Conservation (phyloP, 192 early-diverging fungal genomes). For the Thamnidium elegans region DNA sequence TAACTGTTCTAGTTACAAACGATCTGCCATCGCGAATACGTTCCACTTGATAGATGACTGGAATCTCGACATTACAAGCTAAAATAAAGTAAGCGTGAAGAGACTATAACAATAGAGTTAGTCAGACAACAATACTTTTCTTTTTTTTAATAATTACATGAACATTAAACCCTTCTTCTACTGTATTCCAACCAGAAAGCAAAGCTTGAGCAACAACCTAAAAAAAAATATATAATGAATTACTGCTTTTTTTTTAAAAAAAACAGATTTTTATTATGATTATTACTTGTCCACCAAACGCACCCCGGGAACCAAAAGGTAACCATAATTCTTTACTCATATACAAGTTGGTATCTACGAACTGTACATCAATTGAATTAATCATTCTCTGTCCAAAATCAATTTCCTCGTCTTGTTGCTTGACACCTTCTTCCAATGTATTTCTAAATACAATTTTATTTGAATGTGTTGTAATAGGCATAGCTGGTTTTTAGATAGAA, state of each 20-base stretch:
- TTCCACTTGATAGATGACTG: conserved; percentile 78
- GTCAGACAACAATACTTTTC: background rate
- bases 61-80: conserved; percentile 68
- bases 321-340: conserved; percentile 74
- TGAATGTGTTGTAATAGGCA: background rate
- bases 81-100: conserved; percentile 88
- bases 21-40: conserved; percentile 66
- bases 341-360: conserved; percentile 73
- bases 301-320: conserved; percentile 77
- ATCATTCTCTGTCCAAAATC: conserved; percentile 20
- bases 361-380: conserved; percentile 46
- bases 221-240: conserved; percentile 3
- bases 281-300: conserved; percentile 70
- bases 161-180: conserved; percentile 57
- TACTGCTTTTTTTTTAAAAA: background rate
- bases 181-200: conserved; percentile 72
- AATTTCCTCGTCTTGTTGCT: background rate
- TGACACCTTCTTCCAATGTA: background rate
- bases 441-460: conserved; percentile 12
- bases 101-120: conserved; percentile 43
- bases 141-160: conserved; percentile 40
- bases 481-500: too few relatives aligned
- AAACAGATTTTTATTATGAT: too few relatives aligned
- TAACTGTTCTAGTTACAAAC: conserved; percentile 57
- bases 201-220: conserved; percentile 60